These are phyloP conservation scores for Leptodermis oblonga DNA, from an alignment of 257 asterid species.

Conservation along the genomic window DNA sequence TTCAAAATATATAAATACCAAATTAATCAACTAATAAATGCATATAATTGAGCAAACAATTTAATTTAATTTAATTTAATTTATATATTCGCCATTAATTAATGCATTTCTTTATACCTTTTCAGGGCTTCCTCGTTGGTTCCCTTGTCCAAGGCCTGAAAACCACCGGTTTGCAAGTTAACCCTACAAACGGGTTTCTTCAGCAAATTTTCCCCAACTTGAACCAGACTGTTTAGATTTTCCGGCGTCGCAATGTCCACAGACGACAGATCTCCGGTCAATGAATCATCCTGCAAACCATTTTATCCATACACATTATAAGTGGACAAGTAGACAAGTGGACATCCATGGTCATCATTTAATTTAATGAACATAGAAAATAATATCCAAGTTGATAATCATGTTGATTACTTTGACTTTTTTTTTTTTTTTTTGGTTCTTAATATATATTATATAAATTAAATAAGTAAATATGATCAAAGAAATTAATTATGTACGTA, in stretches of 20 bases:
- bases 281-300: slow-evolving; percentile 29
- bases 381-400: background rate
- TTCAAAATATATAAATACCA: background rate
- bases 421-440: background rate
- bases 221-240: slow-evolving; percentile 34
- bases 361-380: background rate
- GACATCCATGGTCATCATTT: background rate
- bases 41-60: no score
- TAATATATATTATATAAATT: background rate
- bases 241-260: slow-evolving; percentile 37
- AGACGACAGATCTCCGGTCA: slow-evolving; percentile 32
- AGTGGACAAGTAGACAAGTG: background rate
- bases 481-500: background rate
- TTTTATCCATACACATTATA: background rate
- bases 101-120: slow-evolving; percentile 9
- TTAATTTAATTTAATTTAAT: no score
- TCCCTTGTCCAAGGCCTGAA: slow-evolving; percentile 23
- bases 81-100: no score
- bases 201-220: slow-evolving; percentile 31
- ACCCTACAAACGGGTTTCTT: slow-evolving; percentile 42
- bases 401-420: background rate
- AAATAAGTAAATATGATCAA: background rate
- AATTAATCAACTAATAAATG: background rate
- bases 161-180: slow-evolving; percentile 32
- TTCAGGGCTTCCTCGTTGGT: slow-evolving; percentile 36